Evolutionary conservation across 2,329 filamentous ascomycete species (phyloP).

Genomic region (Microthyrium microscopicum): DNA sequence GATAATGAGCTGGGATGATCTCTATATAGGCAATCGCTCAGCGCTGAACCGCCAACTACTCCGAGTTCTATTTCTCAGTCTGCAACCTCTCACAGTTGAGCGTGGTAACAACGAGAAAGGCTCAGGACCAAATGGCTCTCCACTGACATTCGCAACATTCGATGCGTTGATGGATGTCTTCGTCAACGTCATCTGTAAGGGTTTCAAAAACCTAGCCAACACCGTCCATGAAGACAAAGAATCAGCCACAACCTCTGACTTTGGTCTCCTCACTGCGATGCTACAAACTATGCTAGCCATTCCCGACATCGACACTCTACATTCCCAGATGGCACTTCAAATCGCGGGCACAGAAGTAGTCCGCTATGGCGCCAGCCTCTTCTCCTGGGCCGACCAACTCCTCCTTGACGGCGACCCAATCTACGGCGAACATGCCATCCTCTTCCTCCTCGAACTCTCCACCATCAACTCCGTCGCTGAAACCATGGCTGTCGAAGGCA

Average conservation of each 20-base stretch:
- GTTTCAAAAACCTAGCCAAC: slow-evolving; percentile 65
- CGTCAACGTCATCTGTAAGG: slow-evolving; percentile 60
- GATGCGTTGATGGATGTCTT: slow-evolving; percentile 63
- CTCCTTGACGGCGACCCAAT: slow-evolving; percentile 55
- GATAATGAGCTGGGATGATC: slow-evolving; percentile 37
- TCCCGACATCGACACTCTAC: slow-evolving; percentile 54
- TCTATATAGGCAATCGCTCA: slow-evolving; percentile 60
- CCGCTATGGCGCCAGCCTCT: slow-evolving; percentile 70
- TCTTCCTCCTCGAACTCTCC: slow-evolving; percentile 79
- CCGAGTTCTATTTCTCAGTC: slow-evolving; percentile 66
- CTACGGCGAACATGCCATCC: slow-evolving; percentile 80
- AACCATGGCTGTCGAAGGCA: slow-evolving; percentile 72
- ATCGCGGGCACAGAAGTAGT: slow-evolving; percentile 49
- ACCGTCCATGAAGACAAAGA: slow-evolving; percentile 62
- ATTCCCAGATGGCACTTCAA: slow-evolving; percentile 26
- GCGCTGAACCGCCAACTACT: slow-evolving; percentile 71
- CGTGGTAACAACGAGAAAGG: neutral
- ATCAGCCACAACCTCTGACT: slow-evolving; percentile 56
- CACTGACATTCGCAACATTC: too few relatives aligned
- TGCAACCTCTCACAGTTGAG: slow-evolving; percentile 53
- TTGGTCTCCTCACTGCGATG: slow-evolving; percentile 74
- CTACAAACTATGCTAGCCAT: slow-evolving; percentile 70
- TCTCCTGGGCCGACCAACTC: slow-evolving; percentile 83
- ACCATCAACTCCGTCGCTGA: slow-evolving; percentile 68
- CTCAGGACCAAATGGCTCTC: too few relatives aligned